Conservation (phyloP, 1,284 basidiomycete genomes). For the Cystobasidium sp. region DNA sequence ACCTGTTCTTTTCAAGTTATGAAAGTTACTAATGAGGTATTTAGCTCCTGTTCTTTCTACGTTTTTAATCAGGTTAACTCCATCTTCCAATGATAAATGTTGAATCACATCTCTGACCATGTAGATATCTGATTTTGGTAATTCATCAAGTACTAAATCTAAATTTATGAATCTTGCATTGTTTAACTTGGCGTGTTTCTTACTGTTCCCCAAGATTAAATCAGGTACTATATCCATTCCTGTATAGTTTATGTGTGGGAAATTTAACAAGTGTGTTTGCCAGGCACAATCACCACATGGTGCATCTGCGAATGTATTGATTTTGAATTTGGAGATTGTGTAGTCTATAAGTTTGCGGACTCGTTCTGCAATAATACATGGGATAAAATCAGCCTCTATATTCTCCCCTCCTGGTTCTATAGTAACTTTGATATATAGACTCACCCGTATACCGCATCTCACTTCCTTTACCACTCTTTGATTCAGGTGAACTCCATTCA, state of each 20-base stretch:
- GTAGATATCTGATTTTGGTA: conserved; percentile 21
- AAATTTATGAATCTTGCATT: conserved; percentile 37
- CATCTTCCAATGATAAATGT: conserved; percentile 33
- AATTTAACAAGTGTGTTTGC: conserved; percentile 15
- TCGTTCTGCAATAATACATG: conserved; percentile 12
- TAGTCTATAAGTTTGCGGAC: conserved; percentile 25
- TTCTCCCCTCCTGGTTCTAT: too few relatives aligned
- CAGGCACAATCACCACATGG: conserved; percentile 32
- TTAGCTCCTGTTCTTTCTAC: conserved; percentile 30
- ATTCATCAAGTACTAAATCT: conserved; percentile 22
- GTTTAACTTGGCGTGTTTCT: background rate
- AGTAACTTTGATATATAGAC: background rate
- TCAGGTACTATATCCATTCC: conserved; percentile 30
- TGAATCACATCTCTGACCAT: conserved; percentile 34
- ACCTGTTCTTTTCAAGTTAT: conserved; percentile 23
- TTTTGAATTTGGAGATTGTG: background rate
- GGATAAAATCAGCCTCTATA: background rate
- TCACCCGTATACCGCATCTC: conserved; percentile 31
- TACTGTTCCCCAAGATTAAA: conserved; percentile 10
- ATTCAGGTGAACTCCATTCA: conserved; percentile 24
- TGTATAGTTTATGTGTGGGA: conserved; percentile 34
- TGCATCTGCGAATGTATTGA: conserved; percentile 20
- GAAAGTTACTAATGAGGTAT: conserved; percentile 31
- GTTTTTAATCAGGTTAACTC: conserved; percentile 13
- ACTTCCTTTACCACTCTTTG: conserved; percentile 24